Conservation (phyloP, 352 stramenopile genomes). For the Globisporangium cederbergense region DNA sequence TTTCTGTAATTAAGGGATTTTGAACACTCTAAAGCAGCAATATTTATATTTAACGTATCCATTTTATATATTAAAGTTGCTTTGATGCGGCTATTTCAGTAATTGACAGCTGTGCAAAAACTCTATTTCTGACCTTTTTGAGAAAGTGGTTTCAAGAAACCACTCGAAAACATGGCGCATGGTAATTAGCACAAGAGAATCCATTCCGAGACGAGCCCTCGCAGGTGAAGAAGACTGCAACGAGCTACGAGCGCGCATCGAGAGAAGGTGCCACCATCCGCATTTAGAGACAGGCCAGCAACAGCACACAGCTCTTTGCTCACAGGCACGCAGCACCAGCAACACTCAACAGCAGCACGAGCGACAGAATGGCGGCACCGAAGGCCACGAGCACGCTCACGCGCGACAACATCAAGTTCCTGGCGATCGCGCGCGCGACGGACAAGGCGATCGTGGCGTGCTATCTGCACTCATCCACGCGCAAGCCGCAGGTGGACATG, state of each 20-base stretch:
- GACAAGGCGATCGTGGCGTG: slow-evolving; percentile 80
- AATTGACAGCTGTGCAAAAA: background rate
- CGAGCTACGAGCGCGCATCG: background rate
- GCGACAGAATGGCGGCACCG: slow-evolving; percentile 14
- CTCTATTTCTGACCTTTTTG: background rate
- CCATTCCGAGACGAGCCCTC: background rate
- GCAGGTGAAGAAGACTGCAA: background rate
- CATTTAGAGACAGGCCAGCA: slow-evolving; percentile 10
- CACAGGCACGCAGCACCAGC: slow-evolving; percentile 1
- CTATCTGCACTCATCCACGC: slow-evolving; percentile 62
- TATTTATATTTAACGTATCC: too few relatives aligned
- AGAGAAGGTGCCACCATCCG: background rate
- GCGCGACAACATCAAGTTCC: slow-evolving; percentile 82
- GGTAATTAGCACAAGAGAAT: background rate
- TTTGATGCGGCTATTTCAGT: background rate
- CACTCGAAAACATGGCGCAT: background rate
- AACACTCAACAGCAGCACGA: slow-evolving; percentile 11
- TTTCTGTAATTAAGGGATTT: background rate
- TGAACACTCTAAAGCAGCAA: too few relatives aligned
- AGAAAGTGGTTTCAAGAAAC: background rate
- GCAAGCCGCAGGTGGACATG: slow-evolving; percentile 45
- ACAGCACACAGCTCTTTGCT: background rate
- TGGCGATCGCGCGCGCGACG: slow-evolving; percentile 72
- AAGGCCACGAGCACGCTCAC: slow-evolving; percentile 43
- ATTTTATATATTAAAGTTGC: background rate